Evolutionary conservation across 805 yeast species (phyloP).

Genomic region (Pichia insulana): DNA sequence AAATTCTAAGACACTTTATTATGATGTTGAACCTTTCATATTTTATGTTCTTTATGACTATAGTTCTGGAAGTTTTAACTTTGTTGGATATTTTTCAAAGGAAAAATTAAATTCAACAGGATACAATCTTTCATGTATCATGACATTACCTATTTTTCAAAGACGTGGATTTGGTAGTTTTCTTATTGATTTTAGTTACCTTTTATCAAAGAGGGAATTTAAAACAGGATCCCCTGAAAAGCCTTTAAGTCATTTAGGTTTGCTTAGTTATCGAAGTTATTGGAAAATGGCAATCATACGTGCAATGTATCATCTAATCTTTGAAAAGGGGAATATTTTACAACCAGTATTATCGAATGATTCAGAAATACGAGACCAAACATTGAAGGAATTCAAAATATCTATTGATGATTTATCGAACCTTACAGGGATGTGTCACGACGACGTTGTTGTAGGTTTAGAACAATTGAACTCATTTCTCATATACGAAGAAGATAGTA

Average conservation of each 20-base stretch:
- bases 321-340: slow-evolving; percentile 8
- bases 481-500: slow-evolving; percentile 28
- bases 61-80: slow-evolving; percentile 49
- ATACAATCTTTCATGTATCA: slow-evolving; percentile 83
- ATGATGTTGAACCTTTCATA: slow-evolving; percentile 92
- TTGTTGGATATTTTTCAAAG: slow-evolving; percentile 92
- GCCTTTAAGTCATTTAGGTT: slow-evolving; percentile 81
- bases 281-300: slow-evolving; percentile 68
- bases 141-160: slow-evolving; percentile 83
- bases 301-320: slow-evolving; percentile 25
- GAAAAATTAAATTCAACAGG: slow-evolving; percentile 68
- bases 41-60: slow-evolving; percentile 78
- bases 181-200: slow-evolving; percentile 81
- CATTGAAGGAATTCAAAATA: slow-evolving; percentile 16
- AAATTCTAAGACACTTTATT: slow-evolving; percentile 84
- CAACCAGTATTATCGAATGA: neutral
- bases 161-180: slow-evolving; percentile 84
- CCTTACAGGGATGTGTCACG: slow-evolving; percentile 75
- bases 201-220: slow-evolving; percentile 64
- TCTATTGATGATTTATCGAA: slow-evolving; percentile 57
- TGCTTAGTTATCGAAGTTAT: slow-evolving; percentile 75
- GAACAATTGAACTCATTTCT: slow-evolving; percentile 65
- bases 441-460: slow-evolving; percentile 80
- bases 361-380: neutral
- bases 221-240: slow-evolving; percentile 91